phyloP scores from a whole-genome alignment of 2,329 filamentous ascomycete genomes.

The Colletotrichum lini region DNA sequence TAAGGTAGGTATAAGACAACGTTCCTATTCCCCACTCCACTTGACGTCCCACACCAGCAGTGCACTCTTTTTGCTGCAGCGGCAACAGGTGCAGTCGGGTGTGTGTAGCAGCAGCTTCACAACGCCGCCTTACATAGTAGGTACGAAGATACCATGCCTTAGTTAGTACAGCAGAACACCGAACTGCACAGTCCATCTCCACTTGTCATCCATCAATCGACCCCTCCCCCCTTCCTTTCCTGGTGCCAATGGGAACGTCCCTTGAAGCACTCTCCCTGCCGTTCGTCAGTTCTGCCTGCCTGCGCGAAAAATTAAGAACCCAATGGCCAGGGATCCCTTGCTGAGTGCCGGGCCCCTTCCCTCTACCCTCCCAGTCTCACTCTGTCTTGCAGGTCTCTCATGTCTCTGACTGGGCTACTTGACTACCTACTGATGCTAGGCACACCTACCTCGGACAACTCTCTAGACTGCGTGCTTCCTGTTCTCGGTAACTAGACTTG shows the following conservation, averaged over 20 bases:
- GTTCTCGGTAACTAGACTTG: neutral
- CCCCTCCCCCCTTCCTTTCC: slow-evolving; percentile 27
- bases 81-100: slow-evolving; percentile 14
- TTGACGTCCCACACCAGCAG: neutral
- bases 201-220: slow-evolving; percentile 40
- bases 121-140: neutral
- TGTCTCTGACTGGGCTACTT: neutral
- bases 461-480: neutral
- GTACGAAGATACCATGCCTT: too few relatives aligned
- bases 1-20: neutral
- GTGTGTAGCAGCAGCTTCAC: slow-evolving; percentile 4
- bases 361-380: slow-evolving; percentile 6
- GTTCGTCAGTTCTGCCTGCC: slow-evolving; percentile 26
- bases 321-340: slow-evolving; percentile 31
- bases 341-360: slow-evolving; percentile 15
- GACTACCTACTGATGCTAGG: too few relatives aligned
- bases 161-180: neutral
- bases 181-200: slow-evolving; percentile 20
- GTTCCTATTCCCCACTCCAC: slow-evolving; percentile 28
- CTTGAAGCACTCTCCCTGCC: slow-evolving; percentile 27
- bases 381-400: slow-evolving; percentile 28
- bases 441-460: neutral
- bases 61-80: slow-evolving; percentile 4
- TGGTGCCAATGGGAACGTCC: slow-evolving; percentile 32
- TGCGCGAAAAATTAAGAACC: slow-evolving; percentile 35